Base-by-base conservation (phyloP, 768 basidiomycete genomes). In the Lyophyllum atratum region DNA sequence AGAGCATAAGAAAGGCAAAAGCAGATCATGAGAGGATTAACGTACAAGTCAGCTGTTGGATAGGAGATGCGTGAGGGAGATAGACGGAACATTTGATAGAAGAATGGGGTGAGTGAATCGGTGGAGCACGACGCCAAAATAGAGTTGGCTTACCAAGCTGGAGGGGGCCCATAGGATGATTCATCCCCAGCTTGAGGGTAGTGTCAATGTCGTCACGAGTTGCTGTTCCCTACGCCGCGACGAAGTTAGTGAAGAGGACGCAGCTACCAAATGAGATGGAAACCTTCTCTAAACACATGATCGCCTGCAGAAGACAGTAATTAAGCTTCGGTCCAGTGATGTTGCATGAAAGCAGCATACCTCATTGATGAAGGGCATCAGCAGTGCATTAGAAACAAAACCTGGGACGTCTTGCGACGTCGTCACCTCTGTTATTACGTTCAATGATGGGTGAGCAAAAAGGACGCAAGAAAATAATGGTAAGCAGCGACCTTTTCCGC, bases 291-390 rank as follows among this genome's bases (percentile, higher is more conserved):
- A 98, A 77, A 63, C 87, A 88, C 85, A 96, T 90, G 62, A 98
- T 93, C 0, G 95, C 95, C 89, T 91, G 56, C 3, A 59, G 37
- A 56, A 55, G 48, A n/a, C 25, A 25, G 22, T 56, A 46, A 51
- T 49, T 8, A 59, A 26, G 25, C 29, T 46, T 25, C 24, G 21
- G n/a, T 44, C 3, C 2, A 29, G 42, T 24, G 31, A 43, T 22
- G 24, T 47, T 28, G 14, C 49, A 33, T 45, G 54, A 33, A 40
- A 9, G 12, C 10, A n/a, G 48, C 24, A 34, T 64, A 87, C 87
- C 80, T 98, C 96, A 63, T 98, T 98, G 64, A 98, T 89, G 74
- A 95, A 98, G 1, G 96, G 96, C 93, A 98, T 98, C 43, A 98
- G 75, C 28, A 95, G 80, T 0, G 93, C 94, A 65, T 97, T 95